Conservation (phyloP, 139 green algal genomes). For the Volvox reticuliferus region DNA sequence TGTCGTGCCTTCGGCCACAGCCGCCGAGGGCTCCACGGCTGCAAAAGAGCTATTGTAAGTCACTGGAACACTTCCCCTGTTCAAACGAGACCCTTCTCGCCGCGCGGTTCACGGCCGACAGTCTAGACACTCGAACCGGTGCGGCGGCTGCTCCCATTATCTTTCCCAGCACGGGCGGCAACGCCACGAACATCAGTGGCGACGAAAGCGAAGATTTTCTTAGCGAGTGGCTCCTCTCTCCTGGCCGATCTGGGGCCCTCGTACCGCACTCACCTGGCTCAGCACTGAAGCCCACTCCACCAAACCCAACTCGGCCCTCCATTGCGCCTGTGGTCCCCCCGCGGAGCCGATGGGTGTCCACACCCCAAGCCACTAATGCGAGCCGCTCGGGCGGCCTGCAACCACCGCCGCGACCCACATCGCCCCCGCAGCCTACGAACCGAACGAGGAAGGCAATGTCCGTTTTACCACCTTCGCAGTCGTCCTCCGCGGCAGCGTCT, state of each 20-base stretch:
- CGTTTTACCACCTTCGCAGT: no score
- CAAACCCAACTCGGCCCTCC: no score
- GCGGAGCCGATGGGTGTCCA: background rate
- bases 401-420: background rate
- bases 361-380: no score
- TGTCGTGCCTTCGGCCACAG: background rate
- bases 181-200: background rate
- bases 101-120: background rate
- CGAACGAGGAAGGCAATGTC: background rate
- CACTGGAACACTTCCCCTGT: background rate
- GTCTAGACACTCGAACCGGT: background rate
- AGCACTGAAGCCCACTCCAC: background rate
- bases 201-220: background rate
- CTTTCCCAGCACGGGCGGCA: background rate
- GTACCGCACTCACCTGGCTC: background rate
- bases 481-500: background rate
- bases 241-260: background rate
- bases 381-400: background rate
- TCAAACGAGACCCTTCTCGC: background rate
- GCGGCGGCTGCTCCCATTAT: background rate
- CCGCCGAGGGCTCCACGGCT: background rate
- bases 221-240: background rate
- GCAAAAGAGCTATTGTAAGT: background rate
- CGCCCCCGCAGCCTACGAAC: background rate
- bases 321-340: background rate